Percentiles rank a stretch among this genome's conserved stretches.
Conservation (phyloP, 139 green algal species). For the Micromonas commoda region DNA sequence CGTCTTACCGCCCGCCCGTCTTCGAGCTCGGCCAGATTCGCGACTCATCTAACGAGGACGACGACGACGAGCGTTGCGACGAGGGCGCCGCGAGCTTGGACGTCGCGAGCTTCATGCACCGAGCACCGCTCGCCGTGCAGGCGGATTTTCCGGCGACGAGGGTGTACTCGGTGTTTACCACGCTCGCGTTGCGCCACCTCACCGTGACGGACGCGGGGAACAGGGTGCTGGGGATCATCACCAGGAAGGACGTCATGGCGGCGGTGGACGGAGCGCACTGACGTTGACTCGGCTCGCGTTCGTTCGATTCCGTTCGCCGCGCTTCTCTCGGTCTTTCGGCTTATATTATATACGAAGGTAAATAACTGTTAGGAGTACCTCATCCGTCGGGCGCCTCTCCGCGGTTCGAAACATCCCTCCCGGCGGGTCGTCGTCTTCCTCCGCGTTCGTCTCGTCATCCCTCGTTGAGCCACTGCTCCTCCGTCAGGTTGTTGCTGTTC, state of each 20-base stretch:
- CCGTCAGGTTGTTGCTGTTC: background rate
- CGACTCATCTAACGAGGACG: too few species aligned
- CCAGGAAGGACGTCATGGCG: slow-evolving; percentile 79
- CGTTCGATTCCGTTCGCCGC: too few species aligned
- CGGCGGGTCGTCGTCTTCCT: too few species aligned
- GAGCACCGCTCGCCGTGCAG: slow-evolving; percentile 52
- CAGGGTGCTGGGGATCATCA: slow-evolving; percentile 81
- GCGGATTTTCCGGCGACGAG: slow-evolving; percentile 47
- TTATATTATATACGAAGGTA: too few species aligned
- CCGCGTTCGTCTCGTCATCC: background rate
- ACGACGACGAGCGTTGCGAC: too few species aligned
- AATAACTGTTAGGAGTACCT: too few species aligned
- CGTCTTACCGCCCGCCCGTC: too few species aligned
- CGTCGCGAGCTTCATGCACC: background rate
- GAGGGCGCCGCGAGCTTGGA: background rate
- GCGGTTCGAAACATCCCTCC: too few species aligned
- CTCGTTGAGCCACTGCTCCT: background rate
- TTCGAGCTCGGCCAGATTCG: too few species aligned
- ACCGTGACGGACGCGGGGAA: slow-evolving; percentile 67
- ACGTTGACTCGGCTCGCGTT: too few species aligned
- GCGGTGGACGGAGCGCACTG: slow-evolving; percentile 18
- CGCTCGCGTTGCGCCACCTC: slow-evolving; percentile 83
- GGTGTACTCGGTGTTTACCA: slow-evolving; percentile 68
- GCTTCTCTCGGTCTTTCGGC: too few species aligned
- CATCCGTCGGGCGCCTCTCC: too few species aligned